phyloP scores from a whole-genome alignment of 139 green algal species.

The Chlorella sp. region DNA sequence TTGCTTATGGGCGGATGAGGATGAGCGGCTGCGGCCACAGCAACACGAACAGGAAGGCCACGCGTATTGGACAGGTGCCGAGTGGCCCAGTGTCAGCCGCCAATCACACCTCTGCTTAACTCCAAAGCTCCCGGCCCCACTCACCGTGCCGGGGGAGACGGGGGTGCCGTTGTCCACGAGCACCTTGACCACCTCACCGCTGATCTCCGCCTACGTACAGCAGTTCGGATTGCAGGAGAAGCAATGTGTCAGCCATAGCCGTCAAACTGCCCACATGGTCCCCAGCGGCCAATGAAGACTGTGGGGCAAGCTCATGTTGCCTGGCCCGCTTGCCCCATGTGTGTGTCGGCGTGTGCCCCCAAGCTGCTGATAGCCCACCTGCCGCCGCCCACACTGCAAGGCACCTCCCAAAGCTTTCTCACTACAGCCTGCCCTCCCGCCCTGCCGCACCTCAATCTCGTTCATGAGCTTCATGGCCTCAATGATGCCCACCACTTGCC shows the following conservation, averaged over 20 bases:
- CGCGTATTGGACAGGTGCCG: not conserved
- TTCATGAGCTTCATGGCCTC: constrained; percentile 99
- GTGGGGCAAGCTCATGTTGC: too few species aligned
- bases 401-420: too few species aligned
- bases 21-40: not conserved
- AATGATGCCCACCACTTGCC: constrained; percentile 93
- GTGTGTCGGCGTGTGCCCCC: too few species aligned
- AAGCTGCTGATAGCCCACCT: too few species aligned
- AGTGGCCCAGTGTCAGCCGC: not conserved
- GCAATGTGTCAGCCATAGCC: too few species aligned
- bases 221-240: too few species aligned
- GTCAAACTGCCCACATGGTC: too few species aligned
- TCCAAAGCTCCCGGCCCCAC: too few species aligned
- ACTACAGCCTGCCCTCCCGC: not conserved
- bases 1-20: not conserved
- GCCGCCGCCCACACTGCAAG: too few species aligned
- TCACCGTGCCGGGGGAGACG: constrained; percentile 31
- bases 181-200: constrained; percentile 67
- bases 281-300: too few species aligned
- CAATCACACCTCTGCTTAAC: not conserved
- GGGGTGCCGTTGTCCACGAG: constrained; percentile 59
- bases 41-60: not conserved
- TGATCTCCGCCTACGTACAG: constrained; percentile 51
- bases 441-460: constrained; percentile 79
- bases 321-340: too few species aligned